phyloP scores from a whole-genome alignment of 208 protist species.

The Leishmania amazonensis region DNA sequence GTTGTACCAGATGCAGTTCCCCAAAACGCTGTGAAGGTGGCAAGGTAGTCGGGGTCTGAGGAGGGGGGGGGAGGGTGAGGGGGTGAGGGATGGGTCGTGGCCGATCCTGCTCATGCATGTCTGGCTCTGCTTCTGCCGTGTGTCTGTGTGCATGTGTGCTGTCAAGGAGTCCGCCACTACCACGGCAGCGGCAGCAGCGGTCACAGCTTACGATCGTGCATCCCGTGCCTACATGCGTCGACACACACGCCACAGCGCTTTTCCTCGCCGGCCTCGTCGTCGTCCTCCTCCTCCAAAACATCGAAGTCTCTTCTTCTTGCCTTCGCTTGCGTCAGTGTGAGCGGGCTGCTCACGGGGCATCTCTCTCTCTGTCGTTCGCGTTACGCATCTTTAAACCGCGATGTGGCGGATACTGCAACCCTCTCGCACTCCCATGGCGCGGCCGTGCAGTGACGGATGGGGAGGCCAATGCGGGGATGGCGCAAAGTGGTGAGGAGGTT shows the following conservation, averaged over 20 bases:
- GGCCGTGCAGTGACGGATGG: too few relatives aligned
- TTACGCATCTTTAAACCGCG: not conserved
- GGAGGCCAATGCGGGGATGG: not conserved
- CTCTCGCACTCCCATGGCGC: not conserved
- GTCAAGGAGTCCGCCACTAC: not conserved
- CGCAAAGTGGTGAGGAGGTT: not conserved
- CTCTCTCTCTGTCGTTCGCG: not conserved
- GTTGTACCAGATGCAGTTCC: conserved; percentile 92
- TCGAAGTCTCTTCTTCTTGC: not conserved
- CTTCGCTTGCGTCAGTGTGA: not conserved
- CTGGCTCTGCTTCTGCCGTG: not conserved
- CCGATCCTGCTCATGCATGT: not conserved
- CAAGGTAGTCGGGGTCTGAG: not conserved
- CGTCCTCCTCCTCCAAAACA: not conserved
- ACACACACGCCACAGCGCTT: not conserved
- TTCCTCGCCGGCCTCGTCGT: not conserved
- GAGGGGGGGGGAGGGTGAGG: not conserved
- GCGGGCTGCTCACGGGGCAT: not conserved
- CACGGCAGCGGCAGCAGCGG: not conserved
- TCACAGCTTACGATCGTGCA: not conserved
- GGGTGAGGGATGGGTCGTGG: not conserved
- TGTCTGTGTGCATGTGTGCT: not conserved
- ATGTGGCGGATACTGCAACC: not conserved
- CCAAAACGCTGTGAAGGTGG: conserved; percentile 47
- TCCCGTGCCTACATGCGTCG: not conserved